Percentiles rank a stretch among this genome's conserved stretches.
phyloP scores from a whole-genome alignment of 306 rosid genomes.

The Sechiopsis laciniata region DNA sequence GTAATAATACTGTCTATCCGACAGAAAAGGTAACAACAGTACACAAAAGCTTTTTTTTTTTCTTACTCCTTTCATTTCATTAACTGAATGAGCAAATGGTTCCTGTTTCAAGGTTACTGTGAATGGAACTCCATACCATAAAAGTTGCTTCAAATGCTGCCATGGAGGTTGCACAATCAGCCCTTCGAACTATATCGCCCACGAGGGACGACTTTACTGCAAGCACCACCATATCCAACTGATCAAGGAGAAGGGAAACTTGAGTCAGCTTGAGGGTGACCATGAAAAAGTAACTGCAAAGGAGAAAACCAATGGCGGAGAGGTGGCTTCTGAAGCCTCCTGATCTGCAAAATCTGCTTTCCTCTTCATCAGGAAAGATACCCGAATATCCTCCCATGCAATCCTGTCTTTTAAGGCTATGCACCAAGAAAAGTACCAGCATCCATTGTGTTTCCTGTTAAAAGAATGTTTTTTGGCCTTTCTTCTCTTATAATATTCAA shows the following conservation, averaged over 20 bases:
- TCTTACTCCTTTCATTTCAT: neutral
- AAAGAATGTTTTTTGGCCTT: constrained; percentile 18
- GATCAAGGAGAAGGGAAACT: constrained; percentile 89
- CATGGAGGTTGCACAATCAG: constrained; percentile 97
- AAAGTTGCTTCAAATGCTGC: constrained; percentile 89
- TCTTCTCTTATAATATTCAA: constrained; percentile 22
- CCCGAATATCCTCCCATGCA: neutral
- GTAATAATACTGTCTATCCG: constrained; percentile 87
- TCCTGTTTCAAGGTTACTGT: constrained; percentile 57
- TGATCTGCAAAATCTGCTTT: constrained; percentile 27
- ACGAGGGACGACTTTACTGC: constrained; percentile 95
- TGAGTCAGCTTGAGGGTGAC: constrained; percentile 96
- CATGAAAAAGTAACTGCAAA: constrained; percentile 34
- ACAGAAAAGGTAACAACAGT: constrained; percentile 72
- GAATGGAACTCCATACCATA: constrained; percentile 94
- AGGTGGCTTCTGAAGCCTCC: constrained; percentile 50
- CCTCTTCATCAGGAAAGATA: neutral
- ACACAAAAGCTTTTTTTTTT: neutral
- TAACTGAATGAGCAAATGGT: neutral
- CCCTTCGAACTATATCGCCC: constrained; percentile 95
- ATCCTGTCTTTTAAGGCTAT: constrained; percentile 1
- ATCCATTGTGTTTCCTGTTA: constrained; percentile 17
- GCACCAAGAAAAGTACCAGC: neutral
- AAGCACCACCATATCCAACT: constrained; percentile 91
- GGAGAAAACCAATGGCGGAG: constrained; percentile 38